These are phyloP conservation scores for Erythrobasidium hasegawianum DNA, from an alignment of 1,284 basidiomycete genomes.

Conservation along the genomic window DNA sequence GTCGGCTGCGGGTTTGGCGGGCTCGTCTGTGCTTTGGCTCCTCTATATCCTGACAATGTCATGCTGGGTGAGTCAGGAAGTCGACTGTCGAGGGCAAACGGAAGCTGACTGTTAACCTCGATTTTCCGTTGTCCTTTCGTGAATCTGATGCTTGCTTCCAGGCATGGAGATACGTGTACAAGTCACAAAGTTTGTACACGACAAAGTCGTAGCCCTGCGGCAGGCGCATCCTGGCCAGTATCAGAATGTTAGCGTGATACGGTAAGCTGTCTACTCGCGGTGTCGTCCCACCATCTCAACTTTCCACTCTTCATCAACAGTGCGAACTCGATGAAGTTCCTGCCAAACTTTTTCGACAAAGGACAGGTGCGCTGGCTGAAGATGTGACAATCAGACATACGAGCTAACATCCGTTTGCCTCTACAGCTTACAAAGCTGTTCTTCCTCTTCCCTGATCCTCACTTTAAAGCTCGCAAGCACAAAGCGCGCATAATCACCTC, in stretches of 20 bases:
- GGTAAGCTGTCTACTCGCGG: slow-evolving; percentile 47
- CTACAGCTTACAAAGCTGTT: slow-evolving; percentile 77
- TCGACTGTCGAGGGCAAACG: background rate
- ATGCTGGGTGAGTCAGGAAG: slow-evolving; percentile 73
- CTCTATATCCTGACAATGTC: slow-evolving; percentile 82
- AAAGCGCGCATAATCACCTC: slow-evolving; percentile 65
- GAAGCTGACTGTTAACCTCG: background rate
- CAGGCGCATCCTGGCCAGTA: slow-evolving; percentile 56
- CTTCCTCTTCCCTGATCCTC: slow-evolving; percentile 98
- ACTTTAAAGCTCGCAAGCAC: slow-evolving; percentile 97
- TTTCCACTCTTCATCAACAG: slow-evolving; percentile 9
- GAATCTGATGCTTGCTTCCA: slow-evolving; percentile 47
- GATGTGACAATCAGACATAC: background rate
- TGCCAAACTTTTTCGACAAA: slow-evolving; percentile 92
- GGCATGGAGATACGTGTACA: slow-evolving; percentile 97
- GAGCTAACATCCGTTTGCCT: background rate
- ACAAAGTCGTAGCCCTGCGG: slow-evolving; percentile 85
- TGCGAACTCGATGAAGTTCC: slow-evolving; percentile 97
- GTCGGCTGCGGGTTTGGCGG: slow-evolving; percentile 98
- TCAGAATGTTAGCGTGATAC: slow-evolving; percentile 89
- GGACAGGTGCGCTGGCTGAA: slow-evolving; percentile 58
- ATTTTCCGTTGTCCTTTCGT: background rate
- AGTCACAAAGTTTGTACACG: slow-evolving; percentile 92
- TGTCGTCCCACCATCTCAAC: background rate
- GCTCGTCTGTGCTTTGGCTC: slow-evolving; percentile 81